phyloP scores from a whole-genome alignment of 164 flowering plant genomes.

The Amborella trichopoda region DNA sequence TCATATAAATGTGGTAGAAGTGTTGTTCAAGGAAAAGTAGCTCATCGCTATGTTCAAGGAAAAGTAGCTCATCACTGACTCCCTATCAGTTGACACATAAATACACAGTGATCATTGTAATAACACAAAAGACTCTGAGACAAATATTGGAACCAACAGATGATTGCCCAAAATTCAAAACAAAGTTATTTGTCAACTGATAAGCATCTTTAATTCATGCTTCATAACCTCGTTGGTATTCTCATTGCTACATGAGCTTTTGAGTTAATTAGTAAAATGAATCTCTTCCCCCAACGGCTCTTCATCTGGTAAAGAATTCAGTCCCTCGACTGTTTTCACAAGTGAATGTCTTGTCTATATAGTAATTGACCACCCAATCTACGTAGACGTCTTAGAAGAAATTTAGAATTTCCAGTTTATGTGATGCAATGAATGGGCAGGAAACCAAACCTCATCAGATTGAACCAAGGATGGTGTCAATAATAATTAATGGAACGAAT shows the following conservation, averaged over 20 bases:
- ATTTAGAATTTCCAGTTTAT: slow-evolving; percentile 44
- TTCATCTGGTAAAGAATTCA: not conserved
- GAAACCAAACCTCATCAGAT: slow-evolving; percentile 36
- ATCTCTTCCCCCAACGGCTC: slow-evolving; percentile 24
- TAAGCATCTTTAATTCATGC: slow-evolving; percentile 41
- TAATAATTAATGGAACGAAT: slow-evolving; percentile 11
- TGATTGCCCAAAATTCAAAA: slow-evolving; percentile 63
- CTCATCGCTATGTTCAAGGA: too few species aligned
- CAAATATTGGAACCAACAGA: slow-evolving; percentile 68
- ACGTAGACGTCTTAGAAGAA: slow-evolving; percentile 36
- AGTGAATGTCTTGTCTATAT: slow-evolving; percentile 57
- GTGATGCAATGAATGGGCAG: slow-evolving; percentile 55
- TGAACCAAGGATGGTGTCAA: slow-evolving; percentile 24
- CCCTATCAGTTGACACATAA: slow-evolving; percentile 67
- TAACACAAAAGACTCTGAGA: slow-evolving; percentile 71
- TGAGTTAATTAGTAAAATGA: slow-evolving; percentile 26
- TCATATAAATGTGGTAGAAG: slow-evolving; percentile 67
- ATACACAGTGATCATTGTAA: slow-evolving; percentile 76
- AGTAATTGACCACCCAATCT: slow-evolving; percentile 40
- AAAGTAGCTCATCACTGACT: slow-evolving; percentile 40
- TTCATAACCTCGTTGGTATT: too few species aligned
- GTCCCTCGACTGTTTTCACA: slow-evolving; percentile 25
- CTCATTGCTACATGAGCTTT: slow-evolving; percentile 6
- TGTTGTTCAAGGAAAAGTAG: slow-evolving; percentile 17
- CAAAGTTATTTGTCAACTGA: slow-evolving; percentile 41